Conservation (phyloP, 208 protist species). For the Trypanosoma caninum region DNA sequence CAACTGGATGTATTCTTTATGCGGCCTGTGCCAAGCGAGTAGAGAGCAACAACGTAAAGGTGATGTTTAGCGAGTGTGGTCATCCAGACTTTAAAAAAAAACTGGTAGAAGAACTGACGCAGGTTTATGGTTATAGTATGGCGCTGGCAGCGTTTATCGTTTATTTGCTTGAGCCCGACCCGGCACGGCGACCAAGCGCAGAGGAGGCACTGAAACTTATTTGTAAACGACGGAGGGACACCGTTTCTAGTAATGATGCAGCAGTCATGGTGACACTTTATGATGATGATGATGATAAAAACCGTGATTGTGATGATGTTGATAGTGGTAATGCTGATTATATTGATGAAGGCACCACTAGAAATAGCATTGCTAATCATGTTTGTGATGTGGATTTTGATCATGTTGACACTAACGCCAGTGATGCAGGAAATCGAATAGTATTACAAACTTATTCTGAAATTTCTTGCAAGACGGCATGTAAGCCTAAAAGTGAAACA, state of each 20-base stretch:
- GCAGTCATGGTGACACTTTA: constrained; percentile 14
- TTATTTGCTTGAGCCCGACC: constrained; percentile 37
- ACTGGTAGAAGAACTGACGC: constrained; percentile 35
- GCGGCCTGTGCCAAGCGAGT: constrained; percentile 56
- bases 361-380: too few relatives aligned
- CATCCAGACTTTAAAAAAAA: constrained; percentile 36
- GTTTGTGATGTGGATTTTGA: too few relatives aligned
- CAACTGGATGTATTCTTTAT: constrained; percentile 97
- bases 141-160: constrained; percentile 37
- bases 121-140: constrained; percentile 49
- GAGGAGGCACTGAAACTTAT: constrained; percentile 36
- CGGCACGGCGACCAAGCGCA: constrained; percentile 31
- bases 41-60: constrained; percentile 47
- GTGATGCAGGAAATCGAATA: too few relatives aligned
- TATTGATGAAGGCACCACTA: neutral
- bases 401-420: too few relatives aligned
- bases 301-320: neutral
- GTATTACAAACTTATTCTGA: too few relatives aligned
- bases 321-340: neutral
- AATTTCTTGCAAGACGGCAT: too few relatives aligned
- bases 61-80: constrained; percentile 64
- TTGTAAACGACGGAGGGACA: constrained; percentile 7
- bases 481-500: too few relatives aligned
- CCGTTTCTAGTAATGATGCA: neutral
- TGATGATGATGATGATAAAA: neutral